Evolutionary conservation across 345 rosid species (phyloP).

Genomic region (Chamaenerion angustifolium): DNA sequence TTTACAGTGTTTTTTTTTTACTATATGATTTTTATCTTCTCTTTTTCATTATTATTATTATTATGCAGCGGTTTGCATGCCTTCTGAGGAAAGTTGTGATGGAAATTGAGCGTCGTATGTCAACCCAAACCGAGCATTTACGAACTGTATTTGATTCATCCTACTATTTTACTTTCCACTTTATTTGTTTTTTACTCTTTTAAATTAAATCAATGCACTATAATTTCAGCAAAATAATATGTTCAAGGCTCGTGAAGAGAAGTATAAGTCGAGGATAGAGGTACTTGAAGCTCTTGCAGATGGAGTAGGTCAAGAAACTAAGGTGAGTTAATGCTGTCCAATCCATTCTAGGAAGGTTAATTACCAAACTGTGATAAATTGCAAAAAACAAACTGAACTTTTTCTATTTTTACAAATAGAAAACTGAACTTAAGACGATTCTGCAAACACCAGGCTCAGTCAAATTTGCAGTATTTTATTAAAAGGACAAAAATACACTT

Average conservation of each 20-base stretch:
- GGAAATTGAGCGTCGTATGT: conserved; percentile 90
- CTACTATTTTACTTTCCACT: neutral
- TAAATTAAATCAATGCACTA: conserved; percentile 3
- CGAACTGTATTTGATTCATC: conserved; percentile 40
- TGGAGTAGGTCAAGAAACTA: conserved; percentile 43
- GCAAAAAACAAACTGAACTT: no score
- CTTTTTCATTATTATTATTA: conserved; percentile 7
- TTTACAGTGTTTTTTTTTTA: neutral
- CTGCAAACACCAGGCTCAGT: no score
- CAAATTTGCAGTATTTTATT: no score
- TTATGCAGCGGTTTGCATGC: conserved; percentile 64
- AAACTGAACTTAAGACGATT: no score
- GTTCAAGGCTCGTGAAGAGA: conserved; percentile 83
- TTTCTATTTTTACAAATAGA: no score
- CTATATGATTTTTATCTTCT: neutral
- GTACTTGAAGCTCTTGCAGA: conserved; percentile 90
- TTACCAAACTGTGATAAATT: no score
- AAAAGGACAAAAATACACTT: no score
- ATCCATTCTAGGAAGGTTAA: neutral
- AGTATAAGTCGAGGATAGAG: conserved; percentile 64
- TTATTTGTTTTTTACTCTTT: neutral
- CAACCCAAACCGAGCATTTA: conserved; percentile 93
- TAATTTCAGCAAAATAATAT: conserved; percentile 74
- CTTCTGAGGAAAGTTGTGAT: conserved; percentile 76
- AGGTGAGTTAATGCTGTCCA: conserved; percentile 22